These are phyloP conservation scores for Sungouiella blattae DNA, from an alignment of 805 yeast species.

Conservation along the genomic window DNA sequence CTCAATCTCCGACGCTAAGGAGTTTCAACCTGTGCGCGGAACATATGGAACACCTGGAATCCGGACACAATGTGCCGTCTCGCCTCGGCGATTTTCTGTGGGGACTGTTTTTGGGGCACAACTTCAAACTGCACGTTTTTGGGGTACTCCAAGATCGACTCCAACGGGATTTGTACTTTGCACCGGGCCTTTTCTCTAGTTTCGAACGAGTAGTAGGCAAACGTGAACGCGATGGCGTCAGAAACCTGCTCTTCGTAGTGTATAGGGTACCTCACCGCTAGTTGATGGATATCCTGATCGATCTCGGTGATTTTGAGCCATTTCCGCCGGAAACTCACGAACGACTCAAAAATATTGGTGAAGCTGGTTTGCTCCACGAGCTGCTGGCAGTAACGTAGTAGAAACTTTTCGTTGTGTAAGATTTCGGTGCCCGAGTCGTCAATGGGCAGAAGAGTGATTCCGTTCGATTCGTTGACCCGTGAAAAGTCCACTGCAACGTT, in stretches of 20 bases:
- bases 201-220: conserved; percentile 6
- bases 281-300: conserved; percentile 29
- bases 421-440: conserved; percentile 6
- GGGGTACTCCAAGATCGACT: conserved; percentile 5
- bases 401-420: conserved; percentile 16
- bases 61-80: no score
- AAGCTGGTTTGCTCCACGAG: conserved; percentile 8
- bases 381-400: conserved; percentile 10
- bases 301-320: conserved; percentile 14
- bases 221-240: conserved; percentile 3
- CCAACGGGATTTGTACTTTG: conserved; percentile 4
- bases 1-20: no score
- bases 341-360: conserved; percentile 11
- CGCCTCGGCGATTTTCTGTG: no score
- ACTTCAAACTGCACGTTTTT: conserved; percentile 3
- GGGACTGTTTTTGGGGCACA: neutral
- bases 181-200: conserved; percentile 6
- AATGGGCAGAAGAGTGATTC: conserved; percentile 1
- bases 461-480: neutral
- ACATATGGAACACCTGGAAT: no score
- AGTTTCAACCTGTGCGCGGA: no score
- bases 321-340: conserved; percentile 4
- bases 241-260: conserved; percentile 2
- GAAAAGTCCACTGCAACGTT: conserved; percentile 7
- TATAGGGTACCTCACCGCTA: conserved; percentile 28